Evolutionary conservation across 768 basidiomycete genomes (phyloP).

Genomic region (Leucosporidium creatinivorum): DNA sequence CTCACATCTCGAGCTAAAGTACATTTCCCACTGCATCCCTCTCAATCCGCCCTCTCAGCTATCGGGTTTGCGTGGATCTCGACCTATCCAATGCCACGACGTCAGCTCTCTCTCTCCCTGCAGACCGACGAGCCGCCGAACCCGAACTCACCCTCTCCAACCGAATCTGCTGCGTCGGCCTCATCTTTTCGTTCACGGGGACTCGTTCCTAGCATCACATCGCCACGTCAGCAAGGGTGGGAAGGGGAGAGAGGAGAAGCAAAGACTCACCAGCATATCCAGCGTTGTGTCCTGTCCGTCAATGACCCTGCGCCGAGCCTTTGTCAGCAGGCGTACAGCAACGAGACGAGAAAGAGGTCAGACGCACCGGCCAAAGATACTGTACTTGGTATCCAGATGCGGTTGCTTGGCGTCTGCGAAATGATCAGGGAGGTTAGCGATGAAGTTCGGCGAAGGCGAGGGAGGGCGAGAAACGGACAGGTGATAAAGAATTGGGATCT

Average conservation of each 20-base stretch:
- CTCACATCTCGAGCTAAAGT: no score
- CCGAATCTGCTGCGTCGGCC: conserved; percentile 78
- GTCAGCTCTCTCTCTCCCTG: not conserved
- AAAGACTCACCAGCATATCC: conserved; percentile 76
- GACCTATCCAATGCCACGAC: conserved; percentile 36
- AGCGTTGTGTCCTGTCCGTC: conserved; percentile 91
- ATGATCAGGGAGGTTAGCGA: not conserved
- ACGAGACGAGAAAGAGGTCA: not conserved
- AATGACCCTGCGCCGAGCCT: conserved; percentile 78
- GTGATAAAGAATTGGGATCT: conserved; percentile 48
- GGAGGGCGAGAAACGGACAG: not conserved
- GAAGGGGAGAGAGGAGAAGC: no score
- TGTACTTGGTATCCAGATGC: conserved; percentile 83
- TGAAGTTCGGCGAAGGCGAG: not conserved
- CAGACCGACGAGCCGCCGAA: conserved; percentile 8
- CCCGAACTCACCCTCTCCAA: conserved; percentile 59
- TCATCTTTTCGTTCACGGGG: conserved; percentile 82
- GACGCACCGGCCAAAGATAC: conserved; percentile 71
- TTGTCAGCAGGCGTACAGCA: no score
- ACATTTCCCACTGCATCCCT: no score
- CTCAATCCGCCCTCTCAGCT: conserved; percentile 51
- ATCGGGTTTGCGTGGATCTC: conserved; percentile 91
- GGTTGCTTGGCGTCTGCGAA: conserved; percentile 78
- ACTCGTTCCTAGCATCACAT: conserved; percentile 42
- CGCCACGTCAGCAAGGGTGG: not conserved